These are phyloP conservation scores for Suillus fuscotomentosus DNA, from an alignment of 768 basidiomycete genomes.

Conservation along the genomic window DNA sequence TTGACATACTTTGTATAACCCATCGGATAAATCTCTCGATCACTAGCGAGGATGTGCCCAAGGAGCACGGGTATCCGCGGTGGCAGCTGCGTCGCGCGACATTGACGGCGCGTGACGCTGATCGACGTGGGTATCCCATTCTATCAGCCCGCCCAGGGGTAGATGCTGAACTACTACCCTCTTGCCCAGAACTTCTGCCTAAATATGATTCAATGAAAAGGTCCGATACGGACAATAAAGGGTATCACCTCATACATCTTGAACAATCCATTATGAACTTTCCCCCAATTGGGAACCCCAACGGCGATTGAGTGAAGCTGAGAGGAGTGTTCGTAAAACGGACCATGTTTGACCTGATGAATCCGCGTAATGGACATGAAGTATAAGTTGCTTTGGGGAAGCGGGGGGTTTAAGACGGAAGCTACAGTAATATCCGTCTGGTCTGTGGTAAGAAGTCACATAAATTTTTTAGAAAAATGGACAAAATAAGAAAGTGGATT, in stretches of 20 bases:
- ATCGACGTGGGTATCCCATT: constrained; percentile 47
- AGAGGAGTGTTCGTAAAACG: constrained; percentile 91
- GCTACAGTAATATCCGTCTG: constrained; percentile 64
- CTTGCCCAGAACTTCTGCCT: constrained; percentile 92
- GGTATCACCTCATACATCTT: constrained; percentile 89
- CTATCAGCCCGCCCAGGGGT: constrained; percentile 77
- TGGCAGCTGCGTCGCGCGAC: neutral
- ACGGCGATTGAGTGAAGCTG: constrained; percentile 84
- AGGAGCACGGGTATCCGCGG: constrained; percentile 13
- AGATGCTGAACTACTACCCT: constrained; percentile 96
- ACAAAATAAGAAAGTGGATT: constrained; percentile 10
- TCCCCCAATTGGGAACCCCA: constrained; percentile 87
- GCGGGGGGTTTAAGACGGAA: constrained; percentile 54
- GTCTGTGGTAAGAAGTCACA: constrained; percentile 37
- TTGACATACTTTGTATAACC: neutral
- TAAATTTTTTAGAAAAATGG: neutral
- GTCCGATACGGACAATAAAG: neutral
- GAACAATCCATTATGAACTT: constrained; percentile 85
- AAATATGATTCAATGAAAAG: constrained; percentile 10
- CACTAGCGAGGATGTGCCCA: constrained; percentile 9
- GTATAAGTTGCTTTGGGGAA: constrained; percentile 74
- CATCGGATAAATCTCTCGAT: neutral
- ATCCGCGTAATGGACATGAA: constrained; percentile 78
- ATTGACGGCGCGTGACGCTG: constrained; percentile 1
- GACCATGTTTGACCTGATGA: constrained; percentile 77